Evolutionary conservation across 345 rosid species (phyloP).

Genomic region (Triadica sebifera): DNA sequence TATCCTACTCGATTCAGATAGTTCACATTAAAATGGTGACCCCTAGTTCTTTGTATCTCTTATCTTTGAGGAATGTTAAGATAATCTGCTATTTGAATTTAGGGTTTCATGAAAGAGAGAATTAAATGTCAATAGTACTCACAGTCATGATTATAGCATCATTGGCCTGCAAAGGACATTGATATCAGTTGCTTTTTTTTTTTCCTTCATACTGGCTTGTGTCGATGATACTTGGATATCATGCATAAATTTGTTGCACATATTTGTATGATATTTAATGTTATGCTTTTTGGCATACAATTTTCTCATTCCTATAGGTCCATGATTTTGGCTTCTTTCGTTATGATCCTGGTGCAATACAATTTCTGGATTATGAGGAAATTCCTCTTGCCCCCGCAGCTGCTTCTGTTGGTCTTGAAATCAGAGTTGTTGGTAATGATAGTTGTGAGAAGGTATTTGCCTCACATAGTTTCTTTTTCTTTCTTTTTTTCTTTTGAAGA

Average conservation of each 20-base stretch:
- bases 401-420: slow-evolving; percentile 90
- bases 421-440: slow-evolving; percentile 96
- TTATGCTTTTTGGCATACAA: background rate
- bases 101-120: background rate
- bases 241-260: background rate
- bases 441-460: slow-evolving; percentile 86
- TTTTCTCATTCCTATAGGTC: slow-evolving; percentile 47
- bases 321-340: slow-evolving; percentile 98
- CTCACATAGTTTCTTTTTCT: background rate
- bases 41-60: background rate
- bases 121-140: background rate
- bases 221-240: background rate
- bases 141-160: background rate
- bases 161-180: background rate
- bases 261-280: background rate
- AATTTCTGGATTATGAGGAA: slow-evolving; percentile 82
- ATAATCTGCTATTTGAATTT: background rate
- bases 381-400: slow-evolving; percentile 95
- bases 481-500: too few relatives aligned
- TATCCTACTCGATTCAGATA: background rate
- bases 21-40: background rate
- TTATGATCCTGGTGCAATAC: slow-evolving; percentile 72
- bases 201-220: background rate
- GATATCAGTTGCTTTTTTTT: background rate
- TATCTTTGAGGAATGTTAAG: background rate